These are phyloP conservation scores for Polygonum aviculare DNA, from an alignment of 148 eudicot species.

Conservation along the genomic window DNA sequence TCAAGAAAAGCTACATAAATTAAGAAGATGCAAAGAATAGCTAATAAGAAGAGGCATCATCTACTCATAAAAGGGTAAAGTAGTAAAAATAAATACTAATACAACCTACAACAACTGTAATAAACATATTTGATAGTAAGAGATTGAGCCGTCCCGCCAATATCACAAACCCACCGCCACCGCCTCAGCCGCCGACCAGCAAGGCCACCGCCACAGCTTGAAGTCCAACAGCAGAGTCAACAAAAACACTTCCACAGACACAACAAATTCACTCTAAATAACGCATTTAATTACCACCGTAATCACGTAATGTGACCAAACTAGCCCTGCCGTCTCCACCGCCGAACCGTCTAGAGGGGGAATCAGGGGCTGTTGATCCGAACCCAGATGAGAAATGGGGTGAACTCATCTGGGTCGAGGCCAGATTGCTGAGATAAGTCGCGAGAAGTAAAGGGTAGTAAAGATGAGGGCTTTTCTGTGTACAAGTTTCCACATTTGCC, in stretches of 20 bases:
- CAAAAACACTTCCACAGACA: not conserved
- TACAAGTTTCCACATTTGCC: not conserved
- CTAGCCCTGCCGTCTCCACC: not conserved
- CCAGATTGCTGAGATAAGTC: not conserved
- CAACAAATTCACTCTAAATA: not conserved
- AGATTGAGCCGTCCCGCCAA: conserved; percentile 60
- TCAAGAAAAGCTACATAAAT: not conserved
- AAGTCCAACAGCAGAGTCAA: not conserved
- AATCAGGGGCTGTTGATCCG: not conserved
- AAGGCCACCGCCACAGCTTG: conserved; percentile 6
- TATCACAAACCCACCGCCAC: conserved; percentile 24
- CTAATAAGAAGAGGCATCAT: not conserved
- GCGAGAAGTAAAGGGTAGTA: not conserved
- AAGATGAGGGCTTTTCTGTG: not conserved
- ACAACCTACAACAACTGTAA: not conserved
- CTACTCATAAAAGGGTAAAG: not conserved
- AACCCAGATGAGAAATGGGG: conserved; percentile 10
- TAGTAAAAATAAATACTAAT: not conserved
- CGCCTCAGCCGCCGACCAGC: not conserved
- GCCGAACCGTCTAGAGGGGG: not conserved
- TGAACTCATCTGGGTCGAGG: conserved; percentile 2
- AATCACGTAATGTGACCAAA: not conserved
- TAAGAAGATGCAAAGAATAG: not conserved
- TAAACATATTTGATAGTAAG: not conserved
- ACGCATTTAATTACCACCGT: not conserved